These are phyloP conservation scores for Anacardium occidentale DNA, from an alignment of 345 rosid species.

Conservation along the genomic window DNA sequence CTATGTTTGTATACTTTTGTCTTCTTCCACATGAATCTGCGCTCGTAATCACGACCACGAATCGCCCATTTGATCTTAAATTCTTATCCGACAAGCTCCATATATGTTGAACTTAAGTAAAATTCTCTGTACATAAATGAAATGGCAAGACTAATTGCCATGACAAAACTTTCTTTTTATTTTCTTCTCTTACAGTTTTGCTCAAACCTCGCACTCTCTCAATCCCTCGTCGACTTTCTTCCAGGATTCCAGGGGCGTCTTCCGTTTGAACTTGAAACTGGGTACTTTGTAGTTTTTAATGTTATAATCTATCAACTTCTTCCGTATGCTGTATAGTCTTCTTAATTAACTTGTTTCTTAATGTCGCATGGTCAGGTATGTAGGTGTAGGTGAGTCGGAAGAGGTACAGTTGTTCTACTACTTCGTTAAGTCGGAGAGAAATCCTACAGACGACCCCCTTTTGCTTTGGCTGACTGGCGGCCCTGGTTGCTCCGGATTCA, in stretches of 20 bases:
- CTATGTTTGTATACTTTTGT: neutral
- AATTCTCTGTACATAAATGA: neutral
- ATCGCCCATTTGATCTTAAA: neutral
- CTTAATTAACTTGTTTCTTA: no score
- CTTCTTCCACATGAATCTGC: no score
- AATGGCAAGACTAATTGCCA: neutral
- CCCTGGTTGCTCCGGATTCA: constrained; percentile 64
- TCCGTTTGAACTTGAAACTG: constrained; percentile 71
- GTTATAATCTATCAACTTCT: no score
- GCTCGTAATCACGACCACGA: neutral
- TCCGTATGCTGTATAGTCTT: no score
- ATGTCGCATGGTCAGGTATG: constrained; percentile 35
- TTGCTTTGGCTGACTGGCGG: constrained; percentile 79
- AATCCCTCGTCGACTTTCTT: constrained; percentile 39
- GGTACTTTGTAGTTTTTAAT: constrained; percentile 32
- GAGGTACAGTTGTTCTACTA: constrained; percentile 58
- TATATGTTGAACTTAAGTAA: neutral
- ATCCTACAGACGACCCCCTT: constrained; percentile 50
- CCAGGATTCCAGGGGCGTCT: constrained; percentile 69
- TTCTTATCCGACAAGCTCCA: neutral
- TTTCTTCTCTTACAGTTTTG: constrained; percentile 20
- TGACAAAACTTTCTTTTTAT: neutral
- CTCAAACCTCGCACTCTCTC: constrained; percentile 9
- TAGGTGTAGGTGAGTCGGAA: constrained; percentile 51
- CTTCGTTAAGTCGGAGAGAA: constrained; percentile 58